Base-by-base conservation (phyloP, 768 basidiomycete genomes). In the Podaxis pistillaris region DNA sequence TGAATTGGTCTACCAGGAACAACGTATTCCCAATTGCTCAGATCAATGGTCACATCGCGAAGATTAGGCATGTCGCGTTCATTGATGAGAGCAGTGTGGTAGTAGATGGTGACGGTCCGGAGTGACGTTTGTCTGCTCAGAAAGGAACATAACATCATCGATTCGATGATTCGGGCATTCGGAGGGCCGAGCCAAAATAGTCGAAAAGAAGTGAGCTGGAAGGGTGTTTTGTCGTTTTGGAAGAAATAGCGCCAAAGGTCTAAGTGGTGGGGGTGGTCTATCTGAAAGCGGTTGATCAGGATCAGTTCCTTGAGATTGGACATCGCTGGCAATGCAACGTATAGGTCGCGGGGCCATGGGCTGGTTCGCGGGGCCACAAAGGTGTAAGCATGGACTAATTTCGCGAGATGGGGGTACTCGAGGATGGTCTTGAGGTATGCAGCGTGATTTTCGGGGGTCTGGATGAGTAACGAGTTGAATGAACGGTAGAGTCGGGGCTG, bases 241-340 rank as follows among this genome's bases (percentile, higher is more conserved):
- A 56, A 56, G 24, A 56, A 56, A 26, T 56, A 37, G n/a, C 38
- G 54, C 54, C 54, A 56, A n/a, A 56, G 36, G 33, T 56, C 54
- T 11, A 56, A 17, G 6, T 37, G 54, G 9, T 38, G 0, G 22
- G 54, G 54, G 24, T 38, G 54, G 19, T 56, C 54, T 22, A 13
- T 12, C 1, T 37, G 54, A 56, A 56, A 40, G 12, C 36, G 33
- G 44, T 36, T 50, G 47, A 58, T 58, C 33, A 58, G n/a, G 57
- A 46, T 47, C n/a, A 58, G 33, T 17, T 58, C 33, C 40, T 49
- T 58, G 57, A 58, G 57, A 22, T 37, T 37, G 19, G 57, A 40
- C 57, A 58, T 58, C 6, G 30, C 15, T 37, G 37, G 47, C 33
- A 58, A 17, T 36, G 57, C 46, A 38, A 37, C n/a, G 9, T 37